These are phyloP conservation scores for Daldinia sp. DNA, from an alignment of 2,329 filamentous ascomycete species.

Conservation along the genomic window DNA sequence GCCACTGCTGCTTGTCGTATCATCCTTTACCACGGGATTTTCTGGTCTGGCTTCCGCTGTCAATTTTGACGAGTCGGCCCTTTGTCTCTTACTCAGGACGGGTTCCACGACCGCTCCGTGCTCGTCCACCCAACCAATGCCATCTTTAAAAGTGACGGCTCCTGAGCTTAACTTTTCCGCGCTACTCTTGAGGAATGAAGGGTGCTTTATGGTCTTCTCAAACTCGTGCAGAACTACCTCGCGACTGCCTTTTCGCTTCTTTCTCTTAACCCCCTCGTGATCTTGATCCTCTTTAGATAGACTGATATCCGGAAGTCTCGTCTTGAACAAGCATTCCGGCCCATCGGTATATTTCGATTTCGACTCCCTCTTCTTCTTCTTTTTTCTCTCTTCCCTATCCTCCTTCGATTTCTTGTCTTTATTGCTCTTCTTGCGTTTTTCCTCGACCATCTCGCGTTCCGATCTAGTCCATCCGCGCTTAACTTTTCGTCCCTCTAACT, in stretches of 20 bases:
- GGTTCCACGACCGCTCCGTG: slow-evolving; percentile 78
- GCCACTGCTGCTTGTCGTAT: slow-evolving; percentile 52
- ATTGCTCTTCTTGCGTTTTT: slow-evolving; percentile 55
- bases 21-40: slow-evolving; percentile 40
- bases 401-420: slow-evolving; percentile 51
- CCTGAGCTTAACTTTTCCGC: slow-evolving; percentile 54
- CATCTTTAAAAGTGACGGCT: slow-evolving; percentile 76
- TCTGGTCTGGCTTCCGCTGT: slow-evolving; percentile 29
- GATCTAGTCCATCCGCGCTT: slow-evolving; percentile 90
- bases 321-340: slow-evolving; percentile 86
- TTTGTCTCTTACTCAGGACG: slow-evolving; percentile 51
- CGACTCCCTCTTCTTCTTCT: slow-evolving; percentile 63
- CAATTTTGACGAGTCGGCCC: slow-evolving; percentile 40
- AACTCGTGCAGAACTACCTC: slow-evolving; percentile 88
- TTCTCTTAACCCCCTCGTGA: slow-evolving; percentile 60
- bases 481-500: slow-evolving; percentile 79
- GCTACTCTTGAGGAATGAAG: slow-evolving; percentile 76
- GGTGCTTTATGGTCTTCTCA: slow-evolving; percentile 81
- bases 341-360: slow-evolving; percentile 76
- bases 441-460: slow-evolving; percentile 57
- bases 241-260: slow-evolving; percentile 64
- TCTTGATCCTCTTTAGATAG: slow-evolving; percentile 52
- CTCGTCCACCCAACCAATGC: slow-evolving; percentile 86
- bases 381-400: slow-evolving; percentile 61
- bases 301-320: slow-evolving; percentile 67